Conservation (phyloP, 1,139 yeast genomes). For the Candida frijolesensis region DNA sequence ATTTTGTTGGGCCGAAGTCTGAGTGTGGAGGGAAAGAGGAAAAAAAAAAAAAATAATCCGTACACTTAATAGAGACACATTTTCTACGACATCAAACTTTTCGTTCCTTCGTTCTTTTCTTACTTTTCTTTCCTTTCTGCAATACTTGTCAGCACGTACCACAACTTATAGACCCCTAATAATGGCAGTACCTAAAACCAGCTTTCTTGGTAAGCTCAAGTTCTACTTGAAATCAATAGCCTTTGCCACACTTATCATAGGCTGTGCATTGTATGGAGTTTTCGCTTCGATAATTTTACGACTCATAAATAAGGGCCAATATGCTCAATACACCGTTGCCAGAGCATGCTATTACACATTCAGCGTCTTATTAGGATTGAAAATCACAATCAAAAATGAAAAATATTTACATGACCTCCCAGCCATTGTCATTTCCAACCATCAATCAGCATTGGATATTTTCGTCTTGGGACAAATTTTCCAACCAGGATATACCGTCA, state of each 20-base stretch:
- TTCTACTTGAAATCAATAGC: slow-evolving; percentile 58
- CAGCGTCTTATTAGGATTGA: slow-evolving; percentile 65
- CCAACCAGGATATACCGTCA: slow-evolving; percentile 88
- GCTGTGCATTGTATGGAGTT: slow-evolving; percentile 76
- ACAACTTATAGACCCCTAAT: slow-evolving; percentile 23
- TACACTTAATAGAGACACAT: too few species aligned
- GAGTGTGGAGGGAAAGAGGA: too few species aligned
- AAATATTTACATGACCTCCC: slow-evolving; percentile 60
- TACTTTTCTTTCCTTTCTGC: background rate
- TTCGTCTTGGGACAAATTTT: slow-evolving; percentile 77
- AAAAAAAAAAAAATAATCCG: too few species aligned
- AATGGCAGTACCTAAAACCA: background rate
- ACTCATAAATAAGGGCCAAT: slow-evolving; percentile 70
- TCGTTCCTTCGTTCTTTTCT: slow-evolving; percentile 23
- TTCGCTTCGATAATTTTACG: slow-evolving; percentile 70
- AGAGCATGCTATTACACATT: slow-evolving; percentile 70
- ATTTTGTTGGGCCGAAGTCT: too few species aligned
- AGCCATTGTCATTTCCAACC: slow-evolving; percentile 84
- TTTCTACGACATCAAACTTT: slow-evolving; percentile 2
- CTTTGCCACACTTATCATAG: slow-evolving; percentile 54
- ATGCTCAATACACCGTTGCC: slow-evolving; percentile 91
- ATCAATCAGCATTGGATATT: slow-evolving; percentile 88
- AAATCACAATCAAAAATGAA: slow-evolving; percentile 64
- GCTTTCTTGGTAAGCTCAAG: slow-evolving; percentile 24
- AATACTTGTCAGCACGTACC: background rate